phyloP scores from a whole-genome alignment of 108 stramenopile species.

The Epithemia pelagica region DNA sequence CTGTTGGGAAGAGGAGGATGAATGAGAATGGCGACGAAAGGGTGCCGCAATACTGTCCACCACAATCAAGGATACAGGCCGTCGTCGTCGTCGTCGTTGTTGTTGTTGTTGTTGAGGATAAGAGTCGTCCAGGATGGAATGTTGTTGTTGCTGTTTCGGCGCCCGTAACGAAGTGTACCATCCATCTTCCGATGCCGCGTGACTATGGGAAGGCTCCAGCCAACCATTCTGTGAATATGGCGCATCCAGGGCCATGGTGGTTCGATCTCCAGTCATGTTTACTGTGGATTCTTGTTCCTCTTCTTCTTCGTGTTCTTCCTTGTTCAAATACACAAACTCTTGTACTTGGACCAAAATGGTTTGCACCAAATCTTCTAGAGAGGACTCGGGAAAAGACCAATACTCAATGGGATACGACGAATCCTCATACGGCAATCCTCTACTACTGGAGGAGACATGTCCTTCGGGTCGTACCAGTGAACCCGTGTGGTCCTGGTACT shows the following conservation, averaged over 20 bases:
- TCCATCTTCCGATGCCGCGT: too few relatives aligned
- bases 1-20: slow-evolving; percentile 25
- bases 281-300: slow-evolving; percentile 28
- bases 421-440: too few relatives aligned
- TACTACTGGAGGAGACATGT: too few relatives aligned
- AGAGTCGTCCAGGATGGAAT: background rate
- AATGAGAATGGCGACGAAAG: slow-evolving; percentile 39
- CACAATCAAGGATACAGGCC: slow-evolving; percentile 25
- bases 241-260: background rate
- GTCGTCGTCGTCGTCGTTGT: background rate
- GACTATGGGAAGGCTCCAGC: too few relatives aligned
- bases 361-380: background rate
- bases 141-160: too few relatives aligned
- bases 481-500: background rate
- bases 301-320: slow-evolving; percentile 3
- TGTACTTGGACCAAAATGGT: background rate
- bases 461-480: too few relatives aligned
- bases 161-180: too few relatives aligned
- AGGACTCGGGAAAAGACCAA: background rate
- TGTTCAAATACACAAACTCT: background rate
- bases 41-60: slow-evolving; percentile 88
- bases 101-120: background rate
- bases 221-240: background rate
- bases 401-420: background rate
- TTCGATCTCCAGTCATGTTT: background rate